Conservation (phyloP, 805 yeast species). For the Yamadazyma takamatsuzukensis region DNA sequence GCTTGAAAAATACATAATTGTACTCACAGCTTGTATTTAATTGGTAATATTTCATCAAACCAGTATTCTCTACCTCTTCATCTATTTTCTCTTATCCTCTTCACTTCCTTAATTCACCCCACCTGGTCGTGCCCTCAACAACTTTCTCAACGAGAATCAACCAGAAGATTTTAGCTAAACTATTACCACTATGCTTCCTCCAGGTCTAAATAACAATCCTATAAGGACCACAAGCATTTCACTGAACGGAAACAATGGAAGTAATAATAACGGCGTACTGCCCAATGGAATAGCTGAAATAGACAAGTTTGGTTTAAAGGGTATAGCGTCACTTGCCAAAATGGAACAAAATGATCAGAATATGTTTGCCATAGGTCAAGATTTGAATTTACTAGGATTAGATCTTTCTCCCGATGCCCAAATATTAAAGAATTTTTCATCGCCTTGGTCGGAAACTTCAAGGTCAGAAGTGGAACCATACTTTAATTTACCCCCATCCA, state of each 20-base stretch:
- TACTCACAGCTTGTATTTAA: too few relatives aligned
- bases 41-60: too few relatives aligned
- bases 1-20: too few relatives aligned
- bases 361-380: conserved; percentile 71
- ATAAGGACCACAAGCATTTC: background rate
- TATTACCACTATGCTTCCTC: conserved; percentile 21
- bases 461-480: conserved; percentile 87
- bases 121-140: too few relatives aligned
- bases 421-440: conserved; percentile 65
- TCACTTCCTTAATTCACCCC: too few relatives aligned
- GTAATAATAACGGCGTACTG: too few relatives aligned
- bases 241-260: conserved; percentile 4
- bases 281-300: conserved; percentile 32
- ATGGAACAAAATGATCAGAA: conserved; percentile 63
- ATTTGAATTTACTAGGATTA: conserved; percentile 63
- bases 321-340: conserved; percentile 55
- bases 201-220: conserved; percentile 21
- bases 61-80: too few relatives aligned
- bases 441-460: conserved; percentile 95
- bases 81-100: too few relatives aligned
- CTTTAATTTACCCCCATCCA: conserved; percentile 56
- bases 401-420: conserved; percentile 48
- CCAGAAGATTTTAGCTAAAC: background rate
- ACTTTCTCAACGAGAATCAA: background rate
- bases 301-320: conserved; percentile 66